Evolutionary conservation across 1,284 basidiomycete genomes (phyloP).

Genomic region (Heimioporus punctisporus): DNA sequence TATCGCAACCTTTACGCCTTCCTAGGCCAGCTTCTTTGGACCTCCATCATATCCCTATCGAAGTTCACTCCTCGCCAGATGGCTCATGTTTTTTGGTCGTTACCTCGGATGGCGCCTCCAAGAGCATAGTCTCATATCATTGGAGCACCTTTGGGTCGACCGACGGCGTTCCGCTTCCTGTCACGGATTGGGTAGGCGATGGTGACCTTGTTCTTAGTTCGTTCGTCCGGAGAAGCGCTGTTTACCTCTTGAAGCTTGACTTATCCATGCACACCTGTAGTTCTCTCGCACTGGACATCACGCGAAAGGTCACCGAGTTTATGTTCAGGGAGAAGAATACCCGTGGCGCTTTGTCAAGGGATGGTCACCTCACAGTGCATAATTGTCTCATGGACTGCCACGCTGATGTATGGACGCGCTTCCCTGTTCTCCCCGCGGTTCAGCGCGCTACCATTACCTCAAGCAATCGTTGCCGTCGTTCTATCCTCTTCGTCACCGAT

Average conservation of each 20-base stretch:
- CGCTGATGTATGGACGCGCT: conserved; percentile 61
- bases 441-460: conserved; percentile 45
- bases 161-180: conserved; percentile 41
- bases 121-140: conserved; percentile 45
- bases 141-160: conserved; percentile 57
- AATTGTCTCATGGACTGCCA: conserved; percentile 59
- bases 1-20: not conserved
- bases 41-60: conserved; percentile 34
- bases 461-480: conserved; percentile 25
- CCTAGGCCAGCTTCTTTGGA: conserved; percentile 49
- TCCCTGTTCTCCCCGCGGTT: conserved; percentile 58
- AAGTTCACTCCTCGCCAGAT: conserved; percentile 50
- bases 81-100: conserved; percentile 51
- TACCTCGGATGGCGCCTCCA: conserved; percentile 17
- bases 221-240: conserved; percentile 39
- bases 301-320: conserved; percentile 54
- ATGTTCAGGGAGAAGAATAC: conserved; percentile 45
- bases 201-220: conserved; percentile 42
- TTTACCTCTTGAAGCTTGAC: conserved; percentile 47
- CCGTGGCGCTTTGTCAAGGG: conserved; percentile 15
- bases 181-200: conserved; percentile 29
- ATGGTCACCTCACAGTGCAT: conserved; percentile 33
- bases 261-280: conserved; percentile 27
- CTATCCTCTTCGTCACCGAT: conserved; percentile 46
- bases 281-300: conserved; percentile 52